Percentiles rank a stretch among this genome's conserved stretches.
Conservation (phyloP, 495 filamentous ascomycete species). For the Hypoxylon trugodes region DNA sequence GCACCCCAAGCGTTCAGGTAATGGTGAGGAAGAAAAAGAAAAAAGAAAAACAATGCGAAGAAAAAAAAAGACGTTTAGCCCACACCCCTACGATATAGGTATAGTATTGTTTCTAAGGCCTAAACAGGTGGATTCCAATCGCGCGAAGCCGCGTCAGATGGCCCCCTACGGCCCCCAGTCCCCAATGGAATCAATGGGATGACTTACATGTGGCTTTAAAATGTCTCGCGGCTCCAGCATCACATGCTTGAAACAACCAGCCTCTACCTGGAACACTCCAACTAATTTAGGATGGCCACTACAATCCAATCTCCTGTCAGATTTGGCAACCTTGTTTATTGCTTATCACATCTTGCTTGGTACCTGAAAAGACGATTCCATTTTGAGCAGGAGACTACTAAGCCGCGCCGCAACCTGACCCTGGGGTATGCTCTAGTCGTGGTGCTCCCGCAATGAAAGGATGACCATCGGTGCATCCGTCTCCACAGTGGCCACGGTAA, state of each 20-base stretch:
- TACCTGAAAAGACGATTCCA: constrained; percentile 42
- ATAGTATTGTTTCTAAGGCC: neutral
- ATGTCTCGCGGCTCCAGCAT: constrained; percentile 43
- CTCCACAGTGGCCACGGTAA: constrained; percentile 18
- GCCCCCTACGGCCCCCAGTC: constrained; percentile 9
- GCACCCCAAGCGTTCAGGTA: neutral
- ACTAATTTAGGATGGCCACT: constrained; percentile 34
- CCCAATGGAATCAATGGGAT: constrained; percentile 29
- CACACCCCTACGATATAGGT: neutral
- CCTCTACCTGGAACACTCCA: constrained; percentile 40
- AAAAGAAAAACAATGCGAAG: no score
- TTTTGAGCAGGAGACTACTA: constrained; percentile 41
- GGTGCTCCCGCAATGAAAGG: constrained; percentile 32
- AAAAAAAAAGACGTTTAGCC: no score
- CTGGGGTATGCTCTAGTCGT: constrained; percentile 1
- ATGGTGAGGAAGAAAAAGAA: neutral
- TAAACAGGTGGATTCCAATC: constrained; percentile 13
- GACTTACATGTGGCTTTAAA: constrained; percentile 37
- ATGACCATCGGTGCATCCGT: constrained; percentile 33
- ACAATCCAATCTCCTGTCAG: constrained; percentile 31
- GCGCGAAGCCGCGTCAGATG: constrained; percentile 36
- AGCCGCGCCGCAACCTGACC: constrained; percentile 29
- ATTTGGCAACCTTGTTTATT: neutral
- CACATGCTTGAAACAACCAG: constrained; percentile 43
- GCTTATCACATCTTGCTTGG: constrained; percentile 38